Conservation (phyloP, 2,329 filamentous ascomycete species). For the Aspergillus jensenii region DNA sequence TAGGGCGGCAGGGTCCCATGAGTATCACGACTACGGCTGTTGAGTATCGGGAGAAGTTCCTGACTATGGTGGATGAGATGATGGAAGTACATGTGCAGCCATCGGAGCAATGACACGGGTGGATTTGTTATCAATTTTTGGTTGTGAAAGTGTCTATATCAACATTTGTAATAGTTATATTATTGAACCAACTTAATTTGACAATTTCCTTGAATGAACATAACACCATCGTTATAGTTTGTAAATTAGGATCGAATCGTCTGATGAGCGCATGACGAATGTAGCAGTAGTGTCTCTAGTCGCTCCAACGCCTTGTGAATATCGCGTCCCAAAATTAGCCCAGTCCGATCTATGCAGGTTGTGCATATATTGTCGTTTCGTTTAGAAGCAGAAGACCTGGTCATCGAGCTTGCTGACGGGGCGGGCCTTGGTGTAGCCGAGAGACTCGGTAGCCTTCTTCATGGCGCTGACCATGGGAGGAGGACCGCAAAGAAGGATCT, state of each 20-base stretch:
- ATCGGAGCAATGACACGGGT: background rate
- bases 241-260: background rate
- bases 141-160: background rate
- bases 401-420: constrained; percentile 98
- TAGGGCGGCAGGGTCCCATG: constrained; percentile 68
- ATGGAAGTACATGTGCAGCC: constrained; percentile 34
- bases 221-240: constrained; percentile 3
- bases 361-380: background rate
- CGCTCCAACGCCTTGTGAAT: background rate
- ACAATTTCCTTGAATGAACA: background rate
- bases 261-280: background rate
- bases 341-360: background rate
- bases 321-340: background rate
- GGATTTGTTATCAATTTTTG: background rate
- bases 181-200: background rate
- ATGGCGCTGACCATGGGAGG: constrained; percentile 95
- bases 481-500: constrained; percentile 91
- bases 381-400: constrained; percentile 94
- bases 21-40: constrained; percentile 68
- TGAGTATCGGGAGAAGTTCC: constrained; percentile 64
- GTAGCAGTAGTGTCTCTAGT: background rate
- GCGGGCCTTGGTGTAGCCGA: constrained; percentile 88
- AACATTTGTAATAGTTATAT: background rate
- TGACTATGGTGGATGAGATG: constrained; percentile 52
- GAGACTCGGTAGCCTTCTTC: constrained; percentile 89